A percentile compares a stretch with the other conserved stretches of the same genome.
These are phyloP conservation scores for Candida saitoana DNA, from an alignment of 805 yeast species.

Conservation along the genomic window DNA sequence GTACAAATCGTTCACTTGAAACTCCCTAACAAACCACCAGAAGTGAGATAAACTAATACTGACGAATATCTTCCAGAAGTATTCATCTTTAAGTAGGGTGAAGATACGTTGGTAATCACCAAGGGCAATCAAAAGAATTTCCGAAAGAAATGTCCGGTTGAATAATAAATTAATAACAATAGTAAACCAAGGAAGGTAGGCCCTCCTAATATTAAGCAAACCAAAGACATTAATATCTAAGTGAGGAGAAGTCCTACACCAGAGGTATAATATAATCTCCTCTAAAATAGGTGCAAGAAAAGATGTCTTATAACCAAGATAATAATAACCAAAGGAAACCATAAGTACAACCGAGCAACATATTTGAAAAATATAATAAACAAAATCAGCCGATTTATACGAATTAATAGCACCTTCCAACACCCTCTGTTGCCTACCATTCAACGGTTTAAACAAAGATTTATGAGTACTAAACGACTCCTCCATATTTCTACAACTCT, in stretches of 20 bases:
- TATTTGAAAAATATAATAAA: slow-evolving; percentile 24
- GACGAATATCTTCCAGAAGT: slow-evolving; percentile 10
- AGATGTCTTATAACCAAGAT: slow-evolving; percentile 12
- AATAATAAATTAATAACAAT: slow-evolving; percentile 7
- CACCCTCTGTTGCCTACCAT: slow-evolving; percentile 13
- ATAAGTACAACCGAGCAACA: slow-evolving; percentile 19
- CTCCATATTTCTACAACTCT: slow-evolving; percentile 23
- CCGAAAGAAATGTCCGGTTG: slow-evolving; percentile 3
- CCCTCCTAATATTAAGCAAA: slow-evolving; percentile 16
- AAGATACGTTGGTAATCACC: not conserved
- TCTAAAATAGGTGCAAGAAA: slow-evolving; percentile 24
- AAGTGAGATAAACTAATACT: slow-evolving; percentile 18
- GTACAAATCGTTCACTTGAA: slow-evolving; percentile 11
- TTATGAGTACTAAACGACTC: slow-evolving; percentile 14
- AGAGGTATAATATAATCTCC: slow-evolving; percentile 24
- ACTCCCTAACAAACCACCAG: slow-evolving; percentile 27
- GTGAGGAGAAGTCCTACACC: slow-evolving; percentile 27
- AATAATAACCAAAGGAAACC: slow-evolving; percentile 15
- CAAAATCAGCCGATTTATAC: slow-evolving; percentile 25
- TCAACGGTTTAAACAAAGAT: slow-evolving; percentile 22
- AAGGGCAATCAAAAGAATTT: slow-evolving; percentile 6
- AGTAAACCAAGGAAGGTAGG: slow-evolving; percentile 18
- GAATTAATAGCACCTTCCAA: slow-evolving; percentile 14
- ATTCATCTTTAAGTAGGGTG: slow-evolving; percentile 6
- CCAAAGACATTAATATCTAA: slow-evolving; percentile 20